Evolutionary conservation across 2,329 filamentous ascomycete species (phyloP), one percentile per base, ranked within the genome.

Genomic region (Hyphodiscus sp.): DNA sequence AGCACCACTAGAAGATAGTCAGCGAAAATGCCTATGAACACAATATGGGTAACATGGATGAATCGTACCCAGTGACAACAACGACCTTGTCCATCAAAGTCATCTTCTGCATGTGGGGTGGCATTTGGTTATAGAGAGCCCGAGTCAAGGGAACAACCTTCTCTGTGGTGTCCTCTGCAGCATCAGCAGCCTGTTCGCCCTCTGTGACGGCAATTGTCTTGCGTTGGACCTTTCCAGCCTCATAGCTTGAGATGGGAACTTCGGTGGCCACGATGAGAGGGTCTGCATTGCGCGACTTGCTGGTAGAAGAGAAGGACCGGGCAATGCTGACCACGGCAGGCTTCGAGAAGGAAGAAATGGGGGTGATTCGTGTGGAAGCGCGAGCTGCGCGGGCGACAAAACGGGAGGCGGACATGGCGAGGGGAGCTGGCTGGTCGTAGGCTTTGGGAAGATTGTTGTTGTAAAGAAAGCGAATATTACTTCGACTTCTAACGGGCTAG

Each of bases 51-150:
- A 45, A 42, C 9, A 19, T 53, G 18, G 44, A 44, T 7, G 47
- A 19, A 18, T n/a, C 78, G 68, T 76, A 85, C 81, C 83, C 86
- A 67, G 86, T 89, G 63, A 90, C 71, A 60, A 89, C 77, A 61
- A 87, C 84, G 52, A 85, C 80, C 77, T 89, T 89, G 67, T 76
- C 83, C 68, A 79, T 80, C 56, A 89, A 76, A 50, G 77, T 82
- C 77, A 88, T 85, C 70, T 79, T 85, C 71, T 82, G 77, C 71
- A 89, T 75, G 38, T 83, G 89, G 29, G 78, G 76, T 5, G 84
- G 80, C 67, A 89, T 74, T 44, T 74, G 69, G 47, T 76, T 69
- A 69, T 75, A 82, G 52, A 81, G 73, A 63, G 76, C 73, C 56
- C 76, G 71, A 58, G 73, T 74, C 45, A 86, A 73, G 19, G 81